Conservation (phyloP, 495 filamentous ascomycete species). For the Trichoderma asperelloides region DNA sequence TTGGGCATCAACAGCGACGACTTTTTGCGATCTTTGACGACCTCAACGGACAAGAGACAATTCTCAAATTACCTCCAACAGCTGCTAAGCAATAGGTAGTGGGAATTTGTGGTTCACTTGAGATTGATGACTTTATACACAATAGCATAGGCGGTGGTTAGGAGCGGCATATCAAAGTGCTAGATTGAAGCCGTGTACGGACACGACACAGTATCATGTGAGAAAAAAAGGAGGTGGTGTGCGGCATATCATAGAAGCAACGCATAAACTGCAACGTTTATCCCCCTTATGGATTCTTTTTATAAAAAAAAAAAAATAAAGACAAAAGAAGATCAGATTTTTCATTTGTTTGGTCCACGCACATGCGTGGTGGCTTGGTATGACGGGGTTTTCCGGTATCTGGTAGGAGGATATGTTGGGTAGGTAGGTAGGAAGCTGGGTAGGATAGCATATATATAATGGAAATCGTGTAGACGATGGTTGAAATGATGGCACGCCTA, state of each 20-base stretch:
- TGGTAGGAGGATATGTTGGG: not conserved
- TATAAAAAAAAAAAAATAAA: not conserved
- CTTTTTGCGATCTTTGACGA: slow-evolving; percentile 42
- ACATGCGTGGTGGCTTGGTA: not conserved
- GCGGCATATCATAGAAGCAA: slow-evolving; percentile 2
- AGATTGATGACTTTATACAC: not conserved
- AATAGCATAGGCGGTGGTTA: not conserved
- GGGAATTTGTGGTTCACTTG: not conserved
- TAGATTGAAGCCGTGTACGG: not conserved
- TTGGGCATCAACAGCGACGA: slow-evolving; percentile 39
- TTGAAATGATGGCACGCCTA: too few species aligned
- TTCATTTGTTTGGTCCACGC: not conserved
- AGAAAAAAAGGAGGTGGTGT: not conserved
- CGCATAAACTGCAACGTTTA: not conserved
- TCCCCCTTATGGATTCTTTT: not conserved
- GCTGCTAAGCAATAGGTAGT: slow-evolving; percentile 26
- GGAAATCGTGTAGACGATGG: not conserved
- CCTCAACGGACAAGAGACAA: slow-evolving; percentile 36
- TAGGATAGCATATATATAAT: not conserved
- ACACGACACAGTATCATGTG: not conserved
- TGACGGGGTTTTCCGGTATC: not conserved
- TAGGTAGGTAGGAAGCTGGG: not conserved
- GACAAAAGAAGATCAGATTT: not conserved
- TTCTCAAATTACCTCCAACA: slow-evolving; percentile 40
- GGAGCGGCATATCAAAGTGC: not conserved